Conservation (phyloP, 208 protist genomes). For the Acanthamoeba lugdunensis region DNA sequence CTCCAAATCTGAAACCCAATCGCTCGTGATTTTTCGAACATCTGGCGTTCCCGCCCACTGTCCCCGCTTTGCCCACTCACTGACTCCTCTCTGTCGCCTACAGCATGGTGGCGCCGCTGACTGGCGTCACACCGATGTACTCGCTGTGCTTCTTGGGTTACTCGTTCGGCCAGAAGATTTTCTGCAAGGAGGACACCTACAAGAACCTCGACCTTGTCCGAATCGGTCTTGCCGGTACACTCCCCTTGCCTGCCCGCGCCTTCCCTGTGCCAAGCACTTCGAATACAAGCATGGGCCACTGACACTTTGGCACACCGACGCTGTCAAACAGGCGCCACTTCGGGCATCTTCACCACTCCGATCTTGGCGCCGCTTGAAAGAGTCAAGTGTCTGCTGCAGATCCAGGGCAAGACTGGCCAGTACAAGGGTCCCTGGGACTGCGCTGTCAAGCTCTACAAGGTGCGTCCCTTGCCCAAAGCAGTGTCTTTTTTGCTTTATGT, state of each 20-base stretch:
- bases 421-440: conserved; percentile 78
- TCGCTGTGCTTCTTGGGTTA: conserved; percentile 82
- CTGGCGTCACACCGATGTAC: conserved; percentile 82
- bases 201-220: conserved; percentile 59
- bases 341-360: conserved; percentile 79
- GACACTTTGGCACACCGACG: background rate
- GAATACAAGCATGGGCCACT: background rate
- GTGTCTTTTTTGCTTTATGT: too few relatives aligned
- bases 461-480: background rate
- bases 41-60: background rate
- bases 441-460: conserved; percentile 65
- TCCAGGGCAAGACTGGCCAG: conserved; percentile 54
- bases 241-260: background rate
- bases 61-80: background rate
- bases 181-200: conserved; percentile 33
- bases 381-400: conserved; percentile 80
- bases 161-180: conserved; percentile 46
- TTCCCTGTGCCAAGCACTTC: background rate
- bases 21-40: background rate
- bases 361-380: conserved; percentile 80
- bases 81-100: background rate
- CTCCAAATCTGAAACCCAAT: background rate
- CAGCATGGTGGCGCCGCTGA: conserved; percentile 77
- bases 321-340: conserved; percentile 70
- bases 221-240: conserved; percentile 58